phyloP scores from a whole-genome alignment of 176 grass and related monocot genomes.

The Ensete ventricosum region DNA sequence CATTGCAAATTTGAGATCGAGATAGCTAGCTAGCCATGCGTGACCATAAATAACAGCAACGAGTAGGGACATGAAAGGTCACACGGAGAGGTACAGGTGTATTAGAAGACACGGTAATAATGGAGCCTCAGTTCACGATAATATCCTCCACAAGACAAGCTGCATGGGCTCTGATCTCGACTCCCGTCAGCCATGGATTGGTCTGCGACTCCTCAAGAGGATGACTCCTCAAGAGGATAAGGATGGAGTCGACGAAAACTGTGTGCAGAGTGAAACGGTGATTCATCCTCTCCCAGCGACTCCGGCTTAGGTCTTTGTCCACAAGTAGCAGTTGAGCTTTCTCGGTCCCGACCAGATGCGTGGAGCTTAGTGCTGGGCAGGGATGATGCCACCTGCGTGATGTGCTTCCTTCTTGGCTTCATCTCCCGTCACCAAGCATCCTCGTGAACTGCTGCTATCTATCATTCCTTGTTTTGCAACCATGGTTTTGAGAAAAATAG shows the following conservation, averaged over 20 bases:
- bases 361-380: not conserved
- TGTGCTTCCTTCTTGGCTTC: not conserved
- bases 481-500: too few species aligned
- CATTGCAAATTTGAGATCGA: not conserved
- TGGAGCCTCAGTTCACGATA: constrained; percentile 2
- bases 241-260: not conserved
- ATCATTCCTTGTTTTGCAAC: too few species aligned
- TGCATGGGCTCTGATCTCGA: not conserved
- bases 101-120: not conserved
- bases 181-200: too few species aligned
- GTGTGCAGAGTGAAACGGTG: not conserved
- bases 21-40: not conserved
- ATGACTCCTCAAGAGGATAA: not conserved
- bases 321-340: not conserved
- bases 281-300: not conserved
- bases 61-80: not conserved
- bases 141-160: not conserved
- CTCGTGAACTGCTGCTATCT: too few species aligned
- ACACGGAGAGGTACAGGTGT: not conserved
- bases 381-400: not conserved
- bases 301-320: not conserved
- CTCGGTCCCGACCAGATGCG: not conserved
- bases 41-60: not conserved
- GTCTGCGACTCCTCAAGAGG: not conserved
- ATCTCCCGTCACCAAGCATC: not conserved